phyloP scores from a whole-genome alignment of 1,139 yeast genomes.

The Sugiyamaella paludigena region DNA sequence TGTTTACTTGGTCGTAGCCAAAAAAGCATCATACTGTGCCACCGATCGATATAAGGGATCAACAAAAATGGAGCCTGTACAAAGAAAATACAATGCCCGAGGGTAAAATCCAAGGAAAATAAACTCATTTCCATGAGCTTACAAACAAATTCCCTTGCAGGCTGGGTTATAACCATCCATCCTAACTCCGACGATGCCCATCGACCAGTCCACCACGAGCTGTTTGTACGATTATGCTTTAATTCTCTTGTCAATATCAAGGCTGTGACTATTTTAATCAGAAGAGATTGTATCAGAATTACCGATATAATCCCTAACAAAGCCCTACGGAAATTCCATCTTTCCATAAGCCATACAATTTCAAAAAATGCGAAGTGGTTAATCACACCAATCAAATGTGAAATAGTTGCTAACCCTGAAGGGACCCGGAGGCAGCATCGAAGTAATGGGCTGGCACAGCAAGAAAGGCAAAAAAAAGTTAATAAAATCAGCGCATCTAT shows the following conservation, averaged over 20 bases:
- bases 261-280: conserved; percentile 49
- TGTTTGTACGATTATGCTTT: conserved; percentile 53
- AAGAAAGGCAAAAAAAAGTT: conserved; percentile 48
- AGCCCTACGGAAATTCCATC: conserved; percentile 58
- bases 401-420: conserved; percentile 77
- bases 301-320: conserved; percentile 58
- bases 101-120: conserved; percentile 68
- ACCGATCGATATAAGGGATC: conserved; percentile 67
- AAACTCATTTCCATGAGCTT: conserved; percentile 65
- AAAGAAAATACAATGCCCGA: conserved; percentile 63
- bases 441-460: conserved; percentile 57
- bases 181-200: conserved; percentile 68
- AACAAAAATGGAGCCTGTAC: conserved; percentile 60
- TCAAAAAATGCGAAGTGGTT: conserved; percentile 57
- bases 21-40: conserved; percentile 77
- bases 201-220: conserved; percentile 86
- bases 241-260: conserved; percentile 59
- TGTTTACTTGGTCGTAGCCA: conserved; percentile 72
- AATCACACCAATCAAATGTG: conserved; percentile 76
- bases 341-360: conserved; percentile 59
- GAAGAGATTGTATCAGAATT: conserved; percentile 52
- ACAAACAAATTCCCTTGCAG: conserved; percentile 63
- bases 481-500: conserved; percentile 47
- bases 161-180: conserved; percentile 58
- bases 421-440: conserved; percentile 54